Conservation (phyloP, 768 basidiomycete species). For the Boletus reticulatus region DNA sequence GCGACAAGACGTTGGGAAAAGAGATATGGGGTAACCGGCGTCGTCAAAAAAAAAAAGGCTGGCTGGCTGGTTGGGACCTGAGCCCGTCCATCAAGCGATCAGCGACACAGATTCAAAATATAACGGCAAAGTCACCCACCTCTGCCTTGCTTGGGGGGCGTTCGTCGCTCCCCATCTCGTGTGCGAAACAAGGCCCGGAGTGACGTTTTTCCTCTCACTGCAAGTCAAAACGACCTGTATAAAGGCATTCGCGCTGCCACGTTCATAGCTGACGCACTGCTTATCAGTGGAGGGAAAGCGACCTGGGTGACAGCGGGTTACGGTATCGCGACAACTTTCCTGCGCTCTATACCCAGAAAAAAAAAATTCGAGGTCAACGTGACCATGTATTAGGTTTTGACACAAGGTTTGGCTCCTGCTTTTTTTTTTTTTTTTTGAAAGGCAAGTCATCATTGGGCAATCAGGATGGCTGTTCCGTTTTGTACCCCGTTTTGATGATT, state of each 20-base stretch:
- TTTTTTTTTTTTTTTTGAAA: slow-evolving; percentile 8
- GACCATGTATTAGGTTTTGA: slow-evolving; percentile 16
- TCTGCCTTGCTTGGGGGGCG: no score
- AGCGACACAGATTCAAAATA: neutral
- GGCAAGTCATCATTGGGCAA: slow-evolving; percentile 1
- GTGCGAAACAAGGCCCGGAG: neutral
- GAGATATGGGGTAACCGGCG: neutral
- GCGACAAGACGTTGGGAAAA: neutral
- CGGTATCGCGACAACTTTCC: slow-evolving; percentile 19
- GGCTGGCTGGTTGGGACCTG: neutral
- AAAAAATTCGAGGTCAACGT: slow-evolving; percentile 9
- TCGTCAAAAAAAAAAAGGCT: neutral
- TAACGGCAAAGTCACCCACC: neutral
- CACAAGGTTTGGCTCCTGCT: slow-evolving; percentile 10
- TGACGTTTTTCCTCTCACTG: slow-evolving; percentile 6
- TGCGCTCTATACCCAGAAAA: slow-evolving; percentile 26
- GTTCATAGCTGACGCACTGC: slow-evolving; percentile 13
- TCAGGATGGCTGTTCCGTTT: neutral
- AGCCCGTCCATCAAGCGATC: slow-evolving; percentile 7
- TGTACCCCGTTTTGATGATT: slow-evolving; percentile 11
- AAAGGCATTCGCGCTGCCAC: slow-evolving; percentile 11
- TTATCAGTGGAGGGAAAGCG: slow-evolving; percentile 18
- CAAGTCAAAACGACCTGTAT: neutral
- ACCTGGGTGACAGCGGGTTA: slow-evolving; percentile 21
- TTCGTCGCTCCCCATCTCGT: no score